Evolutionary conservation across 768 basidiomycete genomes (phyloP).

Genomic region (Termitomyces eurrhizus): DNA sequence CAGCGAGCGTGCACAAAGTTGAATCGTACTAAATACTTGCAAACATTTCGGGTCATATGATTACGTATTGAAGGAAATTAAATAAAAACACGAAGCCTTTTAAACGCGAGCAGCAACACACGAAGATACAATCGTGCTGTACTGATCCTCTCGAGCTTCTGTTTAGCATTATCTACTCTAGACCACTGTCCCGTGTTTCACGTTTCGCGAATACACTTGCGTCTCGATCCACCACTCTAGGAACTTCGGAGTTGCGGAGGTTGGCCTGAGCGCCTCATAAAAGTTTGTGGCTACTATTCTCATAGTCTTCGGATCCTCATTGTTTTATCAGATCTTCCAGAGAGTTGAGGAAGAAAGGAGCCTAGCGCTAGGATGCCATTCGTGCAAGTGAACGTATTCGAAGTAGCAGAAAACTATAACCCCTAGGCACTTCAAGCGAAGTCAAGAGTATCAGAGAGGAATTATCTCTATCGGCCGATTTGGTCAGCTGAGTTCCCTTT

Average conservation of each 20-base stretch:
- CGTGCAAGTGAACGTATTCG: not conserved
- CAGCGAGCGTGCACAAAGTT: no score
- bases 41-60: not conserved
- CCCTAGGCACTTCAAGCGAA: conserved; percentile 15
- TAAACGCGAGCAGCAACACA: not conserved
- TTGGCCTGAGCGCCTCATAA: conserved; percentile 15
- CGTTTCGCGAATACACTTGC: not conserved
- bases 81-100: not conserved
- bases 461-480: conserved; percentile 59
- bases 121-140: conserved; percentile 4
- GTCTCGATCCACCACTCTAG: not conserved
- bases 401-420: not conserved
- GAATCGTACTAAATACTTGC: not conserved
- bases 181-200: not conserved
- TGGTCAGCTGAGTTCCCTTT: conserved; percentile 44
- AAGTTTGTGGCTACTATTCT: conserved; percentile 3
- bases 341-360: conserved; percentile 16
- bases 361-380: conserved; percentile 10
- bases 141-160: conserved; percentile 4
- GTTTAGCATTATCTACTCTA: not conserved
- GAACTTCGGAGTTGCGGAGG: conserved; percentile 9
- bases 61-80: not conserved
- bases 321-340: conserved; percentile 13
- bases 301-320: not conserved
- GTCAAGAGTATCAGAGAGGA: conserved; percentile 38